These are phyloP conservation scores for Telopea speciosissima DNA, from an alignment of 177 flowering plant genomes.

Conservation along the genomic window DNA sequence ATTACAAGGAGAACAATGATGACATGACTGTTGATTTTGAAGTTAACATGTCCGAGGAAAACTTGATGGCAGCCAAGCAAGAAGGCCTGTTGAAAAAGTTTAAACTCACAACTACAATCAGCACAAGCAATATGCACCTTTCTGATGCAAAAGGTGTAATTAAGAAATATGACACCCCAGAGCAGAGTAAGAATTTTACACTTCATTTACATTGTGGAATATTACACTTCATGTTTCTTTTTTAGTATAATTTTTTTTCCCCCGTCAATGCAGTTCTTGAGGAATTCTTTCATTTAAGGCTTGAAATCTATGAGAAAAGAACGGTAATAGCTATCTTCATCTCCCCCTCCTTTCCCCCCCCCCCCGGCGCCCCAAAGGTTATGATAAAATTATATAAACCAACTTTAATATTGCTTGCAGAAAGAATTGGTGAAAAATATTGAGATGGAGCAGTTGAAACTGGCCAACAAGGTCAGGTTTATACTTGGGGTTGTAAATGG, in stretches of 20 bases:
- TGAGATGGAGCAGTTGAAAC: constrained; percentile 49
- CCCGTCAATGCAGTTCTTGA: constrained; percentile 62
- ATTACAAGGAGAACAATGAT: constrained; percentile 47
- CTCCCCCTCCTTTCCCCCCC: too few species aligned
- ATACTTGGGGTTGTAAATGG: constrained; percentile 77
- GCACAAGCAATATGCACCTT: constrained; percentile 94
- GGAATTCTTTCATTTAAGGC: constrained; percentile 72
- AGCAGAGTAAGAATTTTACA: constrained; percentile 46
- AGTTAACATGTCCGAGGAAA: constrained; percentile 49
- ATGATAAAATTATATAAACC: too few species aligned
- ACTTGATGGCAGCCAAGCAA: constrained; percentile 45
- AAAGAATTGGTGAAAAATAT: constrained; percentile 49
- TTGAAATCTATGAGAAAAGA: constrained; percentile 57
- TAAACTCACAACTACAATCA: constrained; percentile 59
- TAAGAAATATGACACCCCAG: constrained; percentile 82
- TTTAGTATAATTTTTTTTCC: neutral
- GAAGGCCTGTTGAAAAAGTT: constrained; percentile 87
- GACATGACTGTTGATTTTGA: constrained; percentile 60
- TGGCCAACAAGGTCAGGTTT: constrained; percentile 84
- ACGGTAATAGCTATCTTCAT: constrained; percentile 32
- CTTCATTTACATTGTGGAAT: neutral
- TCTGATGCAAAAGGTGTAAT: constrained; percentile 67
- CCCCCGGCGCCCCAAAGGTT: too few species aligned
- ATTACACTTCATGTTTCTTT: too few species aligned
- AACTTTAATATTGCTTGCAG: constrained; percentile 31